Base-by-base conservation (phyloP, 305 asterid species). In the Fraxinus sp. region DNA sequence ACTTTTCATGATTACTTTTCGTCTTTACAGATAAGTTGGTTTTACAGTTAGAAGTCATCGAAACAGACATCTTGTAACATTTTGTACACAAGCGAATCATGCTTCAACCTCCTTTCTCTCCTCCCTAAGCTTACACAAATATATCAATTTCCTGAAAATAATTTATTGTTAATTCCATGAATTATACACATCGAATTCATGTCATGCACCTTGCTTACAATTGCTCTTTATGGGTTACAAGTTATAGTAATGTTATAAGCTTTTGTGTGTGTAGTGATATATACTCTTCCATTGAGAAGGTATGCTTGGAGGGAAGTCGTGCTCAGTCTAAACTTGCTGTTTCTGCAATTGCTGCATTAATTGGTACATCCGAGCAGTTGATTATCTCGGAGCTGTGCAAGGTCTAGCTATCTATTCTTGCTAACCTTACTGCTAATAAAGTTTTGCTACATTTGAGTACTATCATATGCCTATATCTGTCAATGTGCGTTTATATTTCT, bases 281-380 rank as follows among this genome's bases (percentile, higher is more conserved):
- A 62, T 92, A 93, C 87, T 75, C 91, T 74, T 90, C 89, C 89
- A 84, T 95, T 91, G 96, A 93, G 93, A 90, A 86, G 88, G 66
- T 92, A 74, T 94, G 98, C 86, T 57, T 95, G 85, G 92, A 90
- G 85, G 99, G 97, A 85, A 92, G 92, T 39, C 98, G 96, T 43
- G 81, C 83, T 33, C 91, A 94, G 87, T 86, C 99, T 83, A 95
- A 94, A 87, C 90, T 94, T 86, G 96, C 97, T 82, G 89, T 93
- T 80, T 90, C 95, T 83, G 98, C 92, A 82, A 88, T 94, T 83
- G 88, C 91, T 87, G 87, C 95, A 64, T 89, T 93, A 85, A 86
- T 90, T 86, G 90, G 83, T 77, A 78, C 94, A 68, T 83, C 91
- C 41, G 89, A 91, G 86, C 92, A 91, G 86, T 82, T 79, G 83